A percentile compares a stretch with the other conserved stretches of the same genome.
Evolutionary conservation across 441 rosid species (phyloP).

Genomic region (Theobroma grandiflorum): DNA sequence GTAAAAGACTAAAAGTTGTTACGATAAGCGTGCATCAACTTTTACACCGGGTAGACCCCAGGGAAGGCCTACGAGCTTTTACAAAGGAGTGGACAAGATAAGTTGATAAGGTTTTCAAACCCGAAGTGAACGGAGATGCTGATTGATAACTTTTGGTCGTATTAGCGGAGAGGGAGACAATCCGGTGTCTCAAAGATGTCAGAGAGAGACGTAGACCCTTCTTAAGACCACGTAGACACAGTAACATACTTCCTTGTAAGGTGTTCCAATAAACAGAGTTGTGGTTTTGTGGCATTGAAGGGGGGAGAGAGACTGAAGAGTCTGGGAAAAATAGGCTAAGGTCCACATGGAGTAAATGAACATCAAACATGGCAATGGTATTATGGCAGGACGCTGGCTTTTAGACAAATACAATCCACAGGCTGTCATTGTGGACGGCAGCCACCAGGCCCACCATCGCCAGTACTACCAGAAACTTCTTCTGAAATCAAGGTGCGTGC

Average conservation of each 20-base stretch:
- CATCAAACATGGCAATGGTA: neutral
- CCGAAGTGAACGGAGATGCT: neutral
- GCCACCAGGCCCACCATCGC: neutral
- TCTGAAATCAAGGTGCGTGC: neutral
- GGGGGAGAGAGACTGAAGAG: neutral
- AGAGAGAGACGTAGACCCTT: neutral
- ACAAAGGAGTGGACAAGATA: neutral
- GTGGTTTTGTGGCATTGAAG: neutral
- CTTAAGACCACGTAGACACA: no score
- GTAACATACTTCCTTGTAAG: neutral
- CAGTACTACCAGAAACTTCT: neutral
- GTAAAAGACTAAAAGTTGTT: neutral
- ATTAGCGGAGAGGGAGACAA: neutral
- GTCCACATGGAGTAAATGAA: constrained; percentile 21
- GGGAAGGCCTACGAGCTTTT: neutral
- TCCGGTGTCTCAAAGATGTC: neutral
- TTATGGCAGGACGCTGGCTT: neutral
- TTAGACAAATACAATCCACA: constrained; percentile 1
- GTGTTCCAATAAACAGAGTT: neutral
- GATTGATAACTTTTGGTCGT: constrained; percentile 9
- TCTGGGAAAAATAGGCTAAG: neutral
- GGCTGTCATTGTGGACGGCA: neutral
- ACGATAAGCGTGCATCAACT: neutral
- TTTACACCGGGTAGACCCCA: neutral
- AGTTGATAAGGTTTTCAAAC: constrained; percentile 13